A percentile compares a stretch with the other conserved stretches of the same genome.
These are phyloP conservation scores for Lactarius deliciosus DNA, from an alignment of 768 basidiomycete species.

Conservation along the genomic window DNA sequence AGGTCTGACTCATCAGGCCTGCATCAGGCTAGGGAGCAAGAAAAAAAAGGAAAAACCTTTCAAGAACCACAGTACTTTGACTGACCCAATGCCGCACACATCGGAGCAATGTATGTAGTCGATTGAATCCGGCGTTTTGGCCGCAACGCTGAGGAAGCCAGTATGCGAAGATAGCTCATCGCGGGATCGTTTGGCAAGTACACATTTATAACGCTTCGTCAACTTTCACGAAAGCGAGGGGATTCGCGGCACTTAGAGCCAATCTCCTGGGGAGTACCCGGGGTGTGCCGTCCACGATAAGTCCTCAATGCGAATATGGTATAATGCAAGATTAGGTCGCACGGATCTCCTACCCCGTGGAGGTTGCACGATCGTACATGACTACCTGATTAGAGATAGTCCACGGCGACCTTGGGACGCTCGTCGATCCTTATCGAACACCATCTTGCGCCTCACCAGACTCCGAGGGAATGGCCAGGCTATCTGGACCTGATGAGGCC, in stretches of 20 bases:
- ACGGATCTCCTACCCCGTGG: slow-evolving; percentile 9
- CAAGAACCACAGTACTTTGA: not conserved
- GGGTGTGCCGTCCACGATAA: slow-evolving; percentile 8
- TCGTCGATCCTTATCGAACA: slow-evolving; percentile 22
- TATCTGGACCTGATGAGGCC: not conserved
- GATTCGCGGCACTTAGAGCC: not conserved
- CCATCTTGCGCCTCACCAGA: slow-evolving; percentile 8
- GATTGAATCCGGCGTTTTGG: not conserved
- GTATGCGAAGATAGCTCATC: not conserved
- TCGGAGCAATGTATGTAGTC: slow-evolving; percentile 7
- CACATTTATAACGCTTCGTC: not conserved
- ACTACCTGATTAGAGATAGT: slow-evolving; percentile 14
- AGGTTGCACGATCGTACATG: slow-evolving; percentile 1
- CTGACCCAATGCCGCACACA: slow-evolving; percentile 10
- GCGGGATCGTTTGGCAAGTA: not conserved
- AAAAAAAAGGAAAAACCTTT: not conserved
- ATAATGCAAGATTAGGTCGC: slow-evolving; percentile 3
- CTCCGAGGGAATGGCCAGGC: slow-evolving; percentile 14
- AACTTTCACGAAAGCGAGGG: slow-evolving; percentile 8
- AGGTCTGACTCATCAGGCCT: slow-evolving; percentile 6
- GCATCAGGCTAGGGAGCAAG: not conserved
- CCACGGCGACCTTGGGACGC: not conserved
- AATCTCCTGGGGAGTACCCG: slow-evolving; percentile 2
- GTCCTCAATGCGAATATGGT: slow-evolving; percentile 12
- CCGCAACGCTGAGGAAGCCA: not conserved